phyloP scores from a whole-genome alignment of 2,329 filamentous ascomycete genomes.

The Stachybotrys echinatus region DNA sequence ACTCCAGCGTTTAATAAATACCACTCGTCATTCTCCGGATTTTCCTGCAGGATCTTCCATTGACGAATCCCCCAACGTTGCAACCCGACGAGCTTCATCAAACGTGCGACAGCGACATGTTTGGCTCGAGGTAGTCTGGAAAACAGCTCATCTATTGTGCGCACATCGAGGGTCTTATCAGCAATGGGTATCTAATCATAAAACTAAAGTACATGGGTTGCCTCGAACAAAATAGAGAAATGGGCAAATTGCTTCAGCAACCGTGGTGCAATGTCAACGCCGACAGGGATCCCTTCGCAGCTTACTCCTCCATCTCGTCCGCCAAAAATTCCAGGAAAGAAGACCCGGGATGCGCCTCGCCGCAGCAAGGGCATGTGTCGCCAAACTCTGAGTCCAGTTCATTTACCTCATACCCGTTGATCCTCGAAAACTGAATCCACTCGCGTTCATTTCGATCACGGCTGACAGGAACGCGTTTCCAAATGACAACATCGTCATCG shows the following conservation, averaged over 20 bases:
- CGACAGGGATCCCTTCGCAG: not conserved
- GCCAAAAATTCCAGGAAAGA: constrained; percentile 27
- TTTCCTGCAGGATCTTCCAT: too few species aligned
- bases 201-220: constrained; percentile 1
- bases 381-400: constrained; percentile 25
- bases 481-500: constrained; percentile 40
- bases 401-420: constrained; percentile 29
- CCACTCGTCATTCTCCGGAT: too few species aligned
- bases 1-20: too few species aligned
- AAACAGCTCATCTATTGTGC: not conserved
- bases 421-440: constrained; percentile 44
- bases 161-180: constrained; percentile 9
- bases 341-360: constrained; percentile 28
- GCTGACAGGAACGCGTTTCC: constrained; percentile 42
- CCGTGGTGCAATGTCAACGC: constrained; percentile 1
- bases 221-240: constrained; percentile 11
- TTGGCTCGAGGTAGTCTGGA: too few species aligned
- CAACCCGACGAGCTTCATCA: not conserved
- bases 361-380: constrained; percentile 34
- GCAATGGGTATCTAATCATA: constrained; percentile 21
- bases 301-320: constrained; percentile 19
- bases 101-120: not conserved
- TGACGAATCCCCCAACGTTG: constrained; percentile 3
- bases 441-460: constrained; percentile 33
- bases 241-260: constrained; percentile 5